These are phyloP conservation scores for Xylaria hypoxylon DNA, from an alignment of 2,329 filamentous ascomycete species.

Conservation along the genomic window DNA sequence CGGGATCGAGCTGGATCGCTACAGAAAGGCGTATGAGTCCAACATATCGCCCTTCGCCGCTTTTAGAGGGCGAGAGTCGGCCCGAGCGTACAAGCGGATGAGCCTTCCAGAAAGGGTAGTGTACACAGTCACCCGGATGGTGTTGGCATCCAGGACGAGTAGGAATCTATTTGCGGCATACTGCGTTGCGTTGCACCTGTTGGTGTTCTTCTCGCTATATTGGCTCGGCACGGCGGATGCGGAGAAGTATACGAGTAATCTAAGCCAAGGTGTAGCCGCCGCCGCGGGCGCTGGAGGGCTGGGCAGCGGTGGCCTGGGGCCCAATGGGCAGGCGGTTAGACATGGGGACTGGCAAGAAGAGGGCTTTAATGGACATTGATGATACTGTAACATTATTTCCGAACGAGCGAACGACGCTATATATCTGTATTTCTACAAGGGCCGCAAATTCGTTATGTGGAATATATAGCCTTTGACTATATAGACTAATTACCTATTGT, in stretches of 20 bases:
- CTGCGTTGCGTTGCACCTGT: slow-evolving; percentile 85
- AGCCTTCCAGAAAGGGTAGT: slow-evolving; percentile 89
- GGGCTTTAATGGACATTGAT: slow-evolving; percentile 62
- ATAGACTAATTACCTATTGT: slow-evolving; percentile 6
- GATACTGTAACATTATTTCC: slow-evolving; percentile 22
- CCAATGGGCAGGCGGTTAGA: slow-evolving; percentile 50
- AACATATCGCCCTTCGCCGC: slow-evolving; percentile 96
- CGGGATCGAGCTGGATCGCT: slow-evolving; percentile 81
- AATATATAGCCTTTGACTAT: slow-evolving; percentile 13
- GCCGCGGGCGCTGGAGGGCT: slow-evolving; percentile 56
- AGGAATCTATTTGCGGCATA: slow-evolving; percentile 95
- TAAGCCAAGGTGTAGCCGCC: slow-evolving; percentile 63
- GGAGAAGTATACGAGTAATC: slow-evolving; percentile 68
- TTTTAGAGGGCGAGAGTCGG: slow-evolving; percentile 92
- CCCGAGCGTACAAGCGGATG: slow-evolving; percentile 92
- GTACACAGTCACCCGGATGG: slow-evolving; percentile 89
- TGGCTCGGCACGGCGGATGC: slow-evolving; percentile 79
- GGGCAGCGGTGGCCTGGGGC: slow-evolving; percentile 49
- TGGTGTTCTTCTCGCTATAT: slow-evolving; percentile 89
- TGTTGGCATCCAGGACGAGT: slow-evolving; percentile 88
- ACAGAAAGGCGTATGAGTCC: slow-evolving; percentile 91
- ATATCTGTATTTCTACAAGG: slow-evolving; percentile 31
- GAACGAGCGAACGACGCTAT: slow-evolving; percentile 8
- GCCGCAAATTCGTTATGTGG: slow-evolving; percentile 20
- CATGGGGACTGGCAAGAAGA: slow-evolving; percentile 74